Base-by-base conservation (phyloP, 2,329 filamentous ascomycete genomes). In the Parascedosporium putredinis region DNA sequence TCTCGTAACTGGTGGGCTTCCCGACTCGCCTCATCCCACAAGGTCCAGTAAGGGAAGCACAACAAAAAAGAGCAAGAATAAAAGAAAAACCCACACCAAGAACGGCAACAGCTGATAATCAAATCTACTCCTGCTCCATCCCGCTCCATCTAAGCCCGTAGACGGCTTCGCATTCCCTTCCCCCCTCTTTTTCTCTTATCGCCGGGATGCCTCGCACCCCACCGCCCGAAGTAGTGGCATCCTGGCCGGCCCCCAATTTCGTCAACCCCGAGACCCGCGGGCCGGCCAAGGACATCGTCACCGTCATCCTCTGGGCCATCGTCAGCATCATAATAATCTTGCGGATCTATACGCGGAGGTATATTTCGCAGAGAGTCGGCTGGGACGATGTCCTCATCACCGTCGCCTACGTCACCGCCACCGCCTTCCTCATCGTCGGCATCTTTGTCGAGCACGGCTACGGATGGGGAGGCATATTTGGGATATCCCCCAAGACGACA, bases 381-480 rank as follows among this genome's bases (percentile, higher is more conserved):
- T 55, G 61, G 8, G 67, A 69, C 34, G 67, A 69, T 50, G 52
- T 62, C 10, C 57, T 69, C 12, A 65, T 68, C 36, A 50, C 62
- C 12, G 31, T 63, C n/a, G 64, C 67, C 53, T 67, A 61, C 48
- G 62, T 68, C 23, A 64, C 65, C 9, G 57, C 64, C 3, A 54
- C 56, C 7, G 58, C 58, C 7, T 67, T 63, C 45, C 59, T 63
- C 7, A 55, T 63, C 23, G 51, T 59, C 4, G 61, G 61, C 3
- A 49, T 64, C 42, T 48, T 61, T 36, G 59, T 56, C 2, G 58
- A 62, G 43, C 49, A 56, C 2, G 33, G 45, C 6, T 56, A 63
- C 6, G 56, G 61, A 38, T 64, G 61, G 61, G 59, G 61, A 22
- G 58, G 36, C 66, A 67, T 45, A 53, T 60, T 4, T 67, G 64